Base-by-base conservation (phyloP, 2,329 filamentous ascomycete species). In the Botryotinia convoluta region DNA sequence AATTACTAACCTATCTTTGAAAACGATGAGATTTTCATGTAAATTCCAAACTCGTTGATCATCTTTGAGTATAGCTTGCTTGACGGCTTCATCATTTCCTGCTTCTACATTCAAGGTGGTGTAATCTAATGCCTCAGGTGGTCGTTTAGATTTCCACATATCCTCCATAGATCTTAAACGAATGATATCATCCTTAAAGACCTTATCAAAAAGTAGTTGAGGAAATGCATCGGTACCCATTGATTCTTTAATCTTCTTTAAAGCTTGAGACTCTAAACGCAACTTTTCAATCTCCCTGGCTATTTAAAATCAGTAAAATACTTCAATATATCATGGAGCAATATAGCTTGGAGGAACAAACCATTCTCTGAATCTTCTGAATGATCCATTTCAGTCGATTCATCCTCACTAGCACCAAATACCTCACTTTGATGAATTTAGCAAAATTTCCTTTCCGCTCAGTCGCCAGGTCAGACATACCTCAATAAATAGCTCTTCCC, bases 401-500 rank as follows among this genome's bases (percentile, higher is more conserved):
- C 92, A 74, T 98, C 94, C 82, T 98, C 95, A 78, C 94, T 97
- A 4, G 90, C 89, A 29, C 96, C 96, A 78, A 98, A 99, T 12
- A 99, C 90, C 82, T 99, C 96, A 77, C 85, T 87, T 65, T 1
- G n/a, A 62, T 29, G 37, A 37, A 37, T 12, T 71, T 83, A 71
- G 78, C 74, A 85, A 81, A 61, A 74, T 29, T n/a, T 57, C n/a
- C 39, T 32, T 67, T 72, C 51, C 12, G 57, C 16, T 18, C 8
- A 57, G 4, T 20, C 7, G 35, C 32, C 42, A 39, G 39, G 10
- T 12, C 35, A 32, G 51, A 76, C 80, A 74, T 79, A 85, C 86
- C 94, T 96, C 74, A 99, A 88, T 14, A 99, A 87, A 82, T 98
- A 99, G 81, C 94, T 97, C 84, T 98, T 99, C 32, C 89, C 95